A percentile compares a stretch with the other conserved stretches of the same genome.
phyloP scores from a whole-genome alignment of 495 filamentous ascomycete genomes.

The Xylaria intraflava region DNA sequence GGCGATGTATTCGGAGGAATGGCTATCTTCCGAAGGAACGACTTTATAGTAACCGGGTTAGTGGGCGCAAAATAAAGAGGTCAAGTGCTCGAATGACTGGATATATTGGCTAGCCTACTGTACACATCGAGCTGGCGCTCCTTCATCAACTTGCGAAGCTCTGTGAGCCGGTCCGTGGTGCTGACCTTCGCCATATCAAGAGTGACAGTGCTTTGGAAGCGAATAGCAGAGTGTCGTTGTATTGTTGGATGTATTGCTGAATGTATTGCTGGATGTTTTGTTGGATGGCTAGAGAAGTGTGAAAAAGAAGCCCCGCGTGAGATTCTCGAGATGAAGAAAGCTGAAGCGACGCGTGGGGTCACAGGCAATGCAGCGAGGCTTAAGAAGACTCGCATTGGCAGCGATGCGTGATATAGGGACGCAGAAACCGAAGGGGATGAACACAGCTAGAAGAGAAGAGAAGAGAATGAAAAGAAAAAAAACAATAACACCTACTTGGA shows the following conservation, averaged over 20 bases:
- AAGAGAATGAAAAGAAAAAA: not conserved
- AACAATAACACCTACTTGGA: not conserved
- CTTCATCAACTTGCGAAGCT: slow-evolving; percentile 82
- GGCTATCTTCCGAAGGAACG: slow-evolving; percentile 93
- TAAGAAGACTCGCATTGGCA: slow-evolving; percentile 16
- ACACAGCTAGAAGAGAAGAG: not conserved
- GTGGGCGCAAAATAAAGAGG: not conserved
- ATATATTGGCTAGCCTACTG: slow-evolving; percentile 53
- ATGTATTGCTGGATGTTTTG: too few species aligned
- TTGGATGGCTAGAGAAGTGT: not conserved
- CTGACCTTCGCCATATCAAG: slow-evolving; percentile 77
- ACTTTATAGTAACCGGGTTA: slow-evolving; percentile 48
- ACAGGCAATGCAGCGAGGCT: slow-evolving; percentile 13
- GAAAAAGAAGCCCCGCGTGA: not conserved
- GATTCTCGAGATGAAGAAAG: slow-evolving; percentile 3
- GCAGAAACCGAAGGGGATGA: not conserved
- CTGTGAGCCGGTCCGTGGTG: slow-evolving; percentile 68
- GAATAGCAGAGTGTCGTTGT: slow-evolving; percentile 4
- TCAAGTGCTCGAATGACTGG: not conserved
- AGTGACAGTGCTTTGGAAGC: slow-evolving; percentile 18
- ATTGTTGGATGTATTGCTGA: not conserved
- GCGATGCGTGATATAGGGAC: not conserved
- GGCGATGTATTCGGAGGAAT: slow-evolving; percentile 97
- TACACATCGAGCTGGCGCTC: slow-evolving; percentile 85
- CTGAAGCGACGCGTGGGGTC: slow-evolving; percentile 10